These are phyloP conservation scores for Candida xiaguanensis DNA, from an alignment of 805 yeast genomes.

Conservation along the genomic window DNA sequence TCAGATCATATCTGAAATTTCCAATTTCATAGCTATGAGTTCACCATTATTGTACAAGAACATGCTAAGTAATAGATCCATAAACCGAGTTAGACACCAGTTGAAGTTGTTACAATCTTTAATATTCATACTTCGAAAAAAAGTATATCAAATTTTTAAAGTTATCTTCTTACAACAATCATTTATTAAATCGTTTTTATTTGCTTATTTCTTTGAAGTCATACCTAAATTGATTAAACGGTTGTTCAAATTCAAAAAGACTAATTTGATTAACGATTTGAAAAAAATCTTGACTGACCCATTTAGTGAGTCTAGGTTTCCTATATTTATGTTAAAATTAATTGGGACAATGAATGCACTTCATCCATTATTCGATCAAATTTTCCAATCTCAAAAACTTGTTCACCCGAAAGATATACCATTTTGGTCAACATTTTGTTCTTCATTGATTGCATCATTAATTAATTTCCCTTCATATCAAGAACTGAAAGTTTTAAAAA, in stretches of 20 bases:
- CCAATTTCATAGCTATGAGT: no score
- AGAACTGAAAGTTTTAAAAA: conserved; percentile 12
- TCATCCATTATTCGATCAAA: conserved; percentile 11
- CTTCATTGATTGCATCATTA: conserved; percentile 21
- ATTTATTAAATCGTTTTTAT: conserved; percentile 15
- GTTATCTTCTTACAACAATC: conserved; percentile 6
- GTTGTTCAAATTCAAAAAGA: conserved; percentile 8
- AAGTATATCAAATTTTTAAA: not conserved
- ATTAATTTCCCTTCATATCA: conserved; percentile 25
- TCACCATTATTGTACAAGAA: no score
- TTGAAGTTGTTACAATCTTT: not conserved
- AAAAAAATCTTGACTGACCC: conserved; percentile 16
- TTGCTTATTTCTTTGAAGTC: conserved; percentile 24
- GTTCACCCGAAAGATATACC: not conserved
- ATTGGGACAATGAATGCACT: conserved; percentile 20
- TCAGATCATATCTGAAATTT: no score
- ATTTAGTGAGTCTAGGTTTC: conserved; percentile 20
- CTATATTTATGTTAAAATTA: conserved; percentile 22
- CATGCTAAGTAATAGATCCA: no score
- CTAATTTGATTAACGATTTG: conserved; percentile 9
- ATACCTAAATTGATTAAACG: conserved; percentile 19
- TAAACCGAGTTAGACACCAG: no score
- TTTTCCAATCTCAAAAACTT: not conserved
- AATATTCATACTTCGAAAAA: not conserved
- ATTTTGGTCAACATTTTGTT: conserved; percentile 4